phyloP scores from a whole-genome alignment of 1,284 basidiomycete species.

The Anthracocystis panici-leucophaei region DNA sequence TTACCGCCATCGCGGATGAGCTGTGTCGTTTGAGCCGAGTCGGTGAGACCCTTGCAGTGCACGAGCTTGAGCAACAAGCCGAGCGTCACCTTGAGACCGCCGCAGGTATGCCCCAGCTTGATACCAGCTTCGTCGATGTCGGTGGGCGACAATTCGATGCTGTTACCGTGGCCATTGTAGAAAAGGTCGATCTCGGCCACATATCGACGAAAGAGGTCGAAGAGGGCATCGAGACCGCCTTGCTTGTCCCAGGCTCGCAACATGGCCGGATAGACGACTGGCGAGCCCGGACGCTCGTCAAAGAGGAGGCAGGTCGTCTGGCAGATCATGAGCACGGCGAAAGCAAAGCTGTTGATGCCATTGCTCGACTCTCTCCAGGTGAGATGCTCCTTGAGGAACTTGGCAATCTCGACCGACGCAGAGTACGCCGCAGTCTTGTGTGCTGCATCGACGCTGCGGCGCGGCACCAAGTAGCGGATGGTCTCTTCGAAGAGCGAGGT shows the following conservation, averaged over 20 bases:
- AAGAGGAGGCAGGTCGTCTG: slow-evolving; percentile 80
- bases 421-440: slow-evolving; percentile 83
- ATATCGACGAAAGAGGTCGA: slow-evolving; percentile 76
- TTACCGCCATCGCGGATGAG: slow-evolving; percentile 69
- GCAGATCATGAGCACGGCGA: slow-evolving; percentile 79
- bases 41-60: slow-evolving; percentile 82
- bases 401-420: slow-evolving; percentile 79
- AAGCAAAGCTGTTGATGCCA: slow-evolving; percentile 67
- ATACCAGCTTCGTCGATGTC: slow-evolving; percentile 53
- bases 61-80: slow-evolving; percentile 82
- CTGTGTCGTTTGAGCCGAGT: slow-evolving; percentile 83
- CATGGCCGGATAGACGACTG: slow-evolving; percentile 80
- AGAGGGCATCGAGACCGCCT: slow-evolving; percentile 80
- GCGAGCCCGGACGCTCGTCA: slow-evolving; percentile 76
- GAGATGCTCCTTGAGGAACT: slow-evolving; percentile 81
- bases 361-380: slow-evolving; percentile 75
- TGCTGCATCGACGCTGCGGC: slow-evolving; percentile 79
- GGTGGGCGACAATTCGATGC: slow-evolving; percentile 22
- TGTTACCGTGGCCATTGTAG: slow-evolving; percentile 70
- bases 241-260: slow-evolving; percentile 80
- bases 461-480: slow-evolving; percentile 84
- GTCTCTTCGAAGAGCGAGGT: slow-evolving; percentile 90
- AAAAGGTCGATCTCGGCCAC: slow-evolving; percentile 76
- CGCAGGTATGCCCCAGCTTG: slow-evolving; percentile 77
- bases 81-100: slow-evolving; percentile 83